Percentiles rank a stretch among this genome's conserved stretches.
phyloP scores from a whole-genome alignment of 1,139 yeast species.

The Diutina scorzettiae region DNA sequence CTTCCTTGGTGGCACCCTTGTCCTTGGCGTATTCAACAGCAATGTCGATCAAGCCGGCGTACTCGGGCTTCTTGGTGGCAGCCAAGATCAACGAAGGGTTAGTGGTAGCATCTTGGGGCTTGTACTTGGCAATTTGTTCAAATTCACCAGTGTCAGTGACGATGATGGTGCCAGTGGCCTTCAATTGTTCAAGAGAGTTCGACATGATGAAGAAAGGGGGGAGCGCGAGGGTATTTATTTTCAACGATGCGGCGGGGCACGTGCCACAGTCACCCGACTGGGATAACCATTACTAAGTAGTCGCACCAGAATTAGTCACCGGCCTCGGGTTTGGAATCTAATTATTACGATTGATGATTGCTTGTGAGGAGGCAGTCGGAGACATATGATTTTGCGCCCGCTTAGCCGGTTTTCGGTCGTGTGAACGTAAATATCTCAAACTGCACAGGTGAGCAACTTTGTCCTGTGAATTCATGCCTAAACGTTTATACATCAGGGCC shows the following conservation, averaged over 20 bases:
- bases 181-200: constrained; percentile 83
- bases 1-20: constrained; percentile 37
- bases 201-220: constrained; percentile 15
- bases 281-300: no score
- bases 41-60: constrained; percentile 78
- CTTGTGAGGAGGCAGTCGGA: no score
- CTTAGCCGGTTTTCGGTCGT: no score
- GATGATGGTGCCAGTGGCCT: constrained; percentile 89
- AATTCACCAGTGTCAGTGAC: constrained; percentile 99
- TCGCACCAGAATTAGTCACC: no score
- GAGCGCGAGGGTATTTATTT: not conserved
- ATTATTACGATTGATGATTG: no score
- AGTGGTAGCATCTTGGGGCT: constrained; percentile 99
- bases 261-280: not conserved
- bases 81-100: constrained; percentile 97
- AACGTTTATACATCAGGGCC: constrained; percentile 26
- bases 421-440: no score
- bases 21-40: constrained; percentile 83
- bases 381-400: no score
- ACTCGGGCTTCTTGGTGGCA: constrained; percentile 84
- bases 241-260: not conserved
- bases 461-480: constrained; percentile 12
- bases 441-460: no score
- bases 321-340: no score
- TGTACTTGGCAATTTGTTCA: constrained; percentile 92